A percentile compares a stretch with the other conserved stretches of the same genome.
phyloP scores from a whole-genome alignment of 2,329 filamentous ascomycete species.

The Colletotrichum phormii region DNA sequence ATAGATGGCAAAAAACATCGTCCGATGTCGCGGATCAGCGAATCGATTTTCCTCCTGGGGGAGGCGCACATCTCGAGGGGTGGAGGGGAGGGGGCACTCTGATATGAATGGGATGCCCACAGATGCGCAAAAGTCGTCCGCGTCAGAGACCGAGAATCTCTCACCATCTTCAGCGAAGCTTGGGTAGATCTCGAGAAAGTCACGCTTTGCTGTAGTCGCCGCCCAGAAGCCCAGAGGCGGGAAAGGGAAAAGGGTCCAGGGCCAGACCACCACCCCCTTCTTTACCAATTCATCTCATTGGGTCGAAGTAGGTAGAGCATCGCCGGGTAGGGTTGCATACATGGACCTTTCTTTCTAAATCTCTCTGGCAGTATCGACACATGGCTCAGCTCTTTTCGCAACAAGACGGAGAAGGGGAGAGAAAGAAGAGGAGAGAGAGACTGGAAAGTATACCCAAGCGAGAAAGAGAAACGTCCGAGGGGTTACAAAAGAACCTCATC shows the following conservation, averaged over 20 bases:
- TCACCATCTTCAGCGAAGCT: slow-evolving; percentile 12
- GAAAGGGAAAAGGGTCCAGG: neutral
- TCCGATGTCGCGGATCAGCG: slow-evolving; percentile 23
- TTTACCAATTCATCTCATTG: slow-evolving; percentile 15
- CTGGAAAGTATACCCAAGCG: neutral
- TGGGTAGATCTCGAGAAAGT: slow-evolving; percentile 21
- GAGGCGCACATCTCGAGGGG: neutral
- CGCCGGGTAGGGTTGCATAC: slow-evolving; percentile 33
- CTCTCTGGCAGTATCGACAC: neutral
- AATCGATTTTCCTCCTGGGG: neutral
- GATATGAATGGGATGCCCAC: neutral
- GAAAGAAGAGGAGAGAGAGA: neutral
- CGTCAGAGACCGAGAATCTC: slow-evolving; percentile 29
- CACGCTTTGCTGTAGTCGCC: neutral
- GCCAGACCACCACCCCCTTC: neutral
- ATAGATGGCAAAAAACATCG: neutral
- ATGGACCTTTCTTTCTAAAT: slow-evolving; percentile 2
- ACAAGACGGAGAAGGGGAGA: neutral
- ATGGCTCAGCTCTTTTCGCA: neutral
- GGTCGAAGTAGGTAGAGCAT: neutral
- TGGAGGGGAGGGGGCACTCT: too few species aligned
- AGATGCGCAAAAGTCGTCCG: slow-evolving; percentile 1
- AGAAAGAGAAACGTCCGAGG: neutral
- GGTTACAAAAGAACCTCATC: neutral
- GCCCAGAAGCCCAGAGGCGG: neutral